Evolutionary conservation across 192 early-diverging fungal genomes (phyloP), one percentile per base, ranked within the genome.

Genomic region (Haplosporangium gracile): DNA sequence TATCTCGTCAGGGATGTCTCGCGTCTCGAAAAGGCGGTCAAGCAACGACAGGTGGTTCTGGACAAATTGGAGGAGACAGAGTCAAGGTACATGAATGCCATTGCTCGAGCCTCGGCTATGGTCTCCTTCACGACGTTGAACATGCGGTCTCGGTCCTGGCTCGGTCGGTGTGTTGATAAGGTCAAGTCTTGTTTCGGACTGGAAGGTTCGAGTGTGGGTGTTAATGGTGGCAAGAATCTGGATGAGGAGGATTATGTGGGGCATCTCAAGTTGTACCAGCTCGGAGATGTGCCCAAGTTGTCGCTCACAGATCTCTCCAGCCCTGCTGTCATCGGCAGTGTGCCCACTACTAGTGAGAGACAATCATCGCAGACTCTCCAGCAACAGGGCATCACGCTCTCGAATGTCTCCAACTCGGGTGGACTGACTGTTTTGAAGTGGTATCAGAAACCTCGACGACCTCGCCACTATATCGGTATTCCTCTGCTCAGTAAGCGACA

Each of bases 381-480:
- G 4, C 42, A 75, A 5, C 40, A 26, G 18, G 26, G 74, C 0
- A 47, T 20, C 20, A 55, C 32, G 6, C 49, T 53, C 2, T 39
- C 29, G 18, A 24, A 51, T 22, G 26, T 49, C 29, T 68, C 63
- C 8, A 70, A 29, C 29, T 55, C 79, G 1, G 43, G 43, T 24
- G 60, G 45, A 29, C 24, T 81, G 18, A 29, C 73, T 0, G 60
- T 68, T 10, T 38, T 81, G 8, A 81, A 74, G 32, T 81, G 79
- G 79, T 81, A 32, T 26, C 79, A 81, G n/a, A 75, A 81, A 38
- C 79, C 79, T 2, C 34, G 65, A 51, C 40, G 79, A 10, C 79
- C 79, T 16, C 40, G 63, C 18, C 79, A 81, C 49, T 81, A 75
- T 26, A 20, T 42, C 0, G 79, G 79, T 6, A 74, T 81, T 7